Evolutionary conservation across 192 early-diverging fungal genomes (phyloP).

Genomic region (Bifiguratus adelaidae): DNA sequence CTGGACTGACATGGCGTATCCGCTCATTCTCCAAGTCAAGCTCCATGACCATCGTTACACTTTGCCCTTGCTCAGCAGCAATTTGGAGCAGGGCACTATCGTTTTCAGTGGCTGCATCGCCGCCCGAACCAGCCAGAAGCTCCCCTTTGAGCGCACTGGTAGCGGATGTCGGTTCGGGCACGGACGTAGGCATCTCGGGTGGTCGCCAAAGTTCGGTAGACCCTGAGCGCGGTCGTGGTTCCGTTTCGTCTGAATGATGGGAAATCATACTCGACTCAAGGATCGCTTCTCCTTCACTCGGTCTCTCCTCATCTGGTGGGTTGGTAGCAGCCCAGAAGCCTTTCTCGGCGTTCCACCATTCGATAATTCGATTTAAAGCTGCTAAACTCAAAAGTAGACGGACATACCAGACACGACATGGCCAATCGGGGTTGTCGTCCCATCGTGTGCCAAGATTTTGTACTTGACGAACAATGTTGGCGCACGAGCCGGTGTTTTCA

Average conservation of each 20-base stretch:
- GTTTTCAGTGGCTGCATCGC: slow-evolving; percentile 16
- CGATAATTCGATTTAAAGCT: slow-evolving; percentile 61
- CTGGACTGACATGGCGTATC: slow-evolving; percentile 58
- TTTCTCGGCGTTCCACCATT: slow-evolving; percentile 70
- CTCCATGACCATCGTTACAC: slow-evolving; percentile 69
- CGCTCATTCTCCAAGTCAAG: slow-evolving; percentile 41
- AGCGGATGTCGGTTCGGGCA: too few relatives aligned
- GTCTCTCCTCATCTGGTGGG: too few relatives aligned
- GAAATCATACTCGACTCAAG: neutral
- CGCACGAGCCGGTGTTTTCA: slow-evolving; percentile 47
- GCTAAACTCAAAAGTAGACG: slow-evolving; percentile 62
- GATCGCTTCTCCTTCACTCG: neutral
- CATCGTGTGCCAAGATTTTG: slow-evolving; percentile 50
- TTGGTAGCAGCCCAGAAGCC: slow-evolving; percentile 42
- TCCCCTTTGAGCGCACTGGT: slow-evolving; percentile 10
- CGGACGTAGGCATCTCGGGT: neutral
- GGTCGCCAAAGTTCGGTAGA: too few relatives aligned
- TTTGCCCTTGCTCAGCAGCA: slow-evolving; percentile 57
- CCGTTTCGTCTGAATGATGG: neutral
- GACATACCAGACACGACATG: slow-evolving; percentile 45
- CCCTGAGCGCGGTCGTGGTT: too few relatives aligned
- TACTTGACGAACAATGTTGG: slow-evolving; percentile 44
- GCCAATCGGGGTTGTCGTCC: slow-evolving; percentile 55
- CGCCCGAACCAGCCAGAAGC: slow-evolving; percentile 7
- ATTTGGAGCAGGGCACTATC: slow-evolving; percentile 35